Evolutionary conservation across 371 early-diverging fungal species (phyloP).

Genomic region (Syncephalis plumigaleata): DNA sequence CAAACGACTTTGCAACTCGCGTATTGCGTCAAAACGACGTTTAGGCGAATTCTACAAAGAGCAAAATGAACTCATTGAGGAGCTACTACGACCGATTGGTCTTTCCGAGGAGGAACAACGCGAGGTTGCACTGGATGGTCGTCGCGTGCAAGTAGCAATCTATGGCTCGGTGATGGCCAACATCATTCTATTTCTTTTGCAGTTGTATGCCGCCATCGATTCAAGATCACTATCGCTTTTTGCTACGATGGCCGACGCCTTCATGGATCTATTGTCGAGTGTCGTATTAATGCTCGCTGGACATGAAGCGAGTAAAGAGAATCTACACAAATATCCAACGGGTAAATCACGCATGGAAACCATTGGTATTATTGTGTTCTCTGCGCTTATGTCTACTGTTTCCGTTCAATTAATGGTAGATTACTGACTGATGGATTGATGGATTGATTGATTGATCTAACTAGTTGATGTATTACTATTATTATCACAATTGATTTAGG

Average conservation of each 20-base stretch:
- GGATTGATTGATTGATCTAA: too few species aligned
- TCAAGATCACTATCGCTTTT: constrained; percentile 77
- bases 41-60: constrained; percentile 41
- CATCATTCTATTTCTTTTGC: constrained; percentile 55
- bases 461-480: neutral
- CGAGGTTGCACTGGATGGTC: constrained; percentile 2
- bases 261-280: constrained; percentile 75
- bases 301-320: constrained; percentile 34
- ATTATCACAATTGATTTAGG: neutral
- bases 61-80: constrained; percentile 71
- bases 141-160: constrained; percentile 61
- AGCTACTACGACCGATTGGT: constrained; percentile 36
- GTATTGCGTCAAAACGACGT: constrained; percentile 17
- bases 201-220: constrained; percentile 64
- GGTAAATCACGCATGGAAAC: constrained; percentile 83
- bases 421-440: constrained; percentile 1
- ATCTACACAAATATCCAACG: constrained; percentile 63
- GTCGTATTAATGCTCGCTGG: constrained; percentile 47
- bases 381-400: constrained; percentile 78
- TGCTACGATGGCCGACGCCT: constrained; percentile 84
- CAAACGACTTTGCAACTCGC: constrained; percentile 6
- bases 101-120: neutral
- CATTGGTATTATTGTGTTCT: constrained; percentile 85
- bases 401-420: constrained; percentile 68
- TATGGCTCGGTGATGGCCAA: constrained; percentile 72